Base-by-base conservation (phyloP, 805 yeast species). In the Metschnikowia similis region DNA sequence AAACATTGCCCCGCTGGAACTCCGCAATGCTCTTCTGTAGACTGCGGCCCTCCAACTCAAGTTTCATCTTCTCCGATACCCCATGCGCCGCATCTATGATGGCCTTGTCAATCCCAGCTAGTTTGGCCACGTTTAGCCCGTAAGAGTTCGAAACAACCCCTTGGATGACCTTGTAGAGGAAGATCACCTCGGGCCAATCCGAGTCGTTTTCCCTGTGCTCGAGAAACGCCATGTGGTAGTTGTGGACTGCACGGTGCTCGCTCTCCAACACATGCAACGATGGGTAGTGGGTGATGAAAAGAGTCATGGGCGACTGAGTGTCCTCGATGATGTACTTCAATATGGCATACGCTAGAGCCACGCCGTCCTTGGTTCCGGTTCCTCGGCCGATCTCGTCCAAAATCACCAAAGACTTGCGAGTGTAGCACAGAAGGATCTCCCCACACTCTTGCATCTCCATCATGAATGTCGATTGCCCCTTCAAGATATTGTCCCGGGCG, bases 281-380 rank as follows among this genome's bases (percentile, higher is more conserved):
- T 6, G 91, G 90, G 59, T 83, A 90, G 66, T 90, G 97, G 0
- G 97, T 90, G 34, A 91, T 87, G 65, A 89, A 90, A 37, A 90
- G 67, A 0, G 86, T 78, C 49, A 87, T 69, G 0, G 91, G 84
- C 27, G 57, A 58, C n/a, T 45, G 39, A 2, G 53, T 46, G 40
- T 62, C 63, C 30, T 59, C 63, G 2, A 80, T 64, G 52, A 87
- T 76, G 56, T 85, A 83, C 48, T 79, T 72, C 48, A 90, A 67
- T 2, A 90, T 81, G 0, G 95, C 72, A 62, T 82, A 80, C 0
- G 96, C 96, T 30, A 90, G 82, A 0, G 95, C 83, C 39, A 82
- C 83, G 0, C 97, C 97, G 65, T 91, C 97, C 8, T 70, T 70
- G 63, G 31, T 72, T 1, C 77, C 65, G 2, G 97, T 90, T 0